Evolutionary conservation across 192 early-diverging fungal species (phyloP), one percentile per base, ranked within the genome.

Genomic region (Backusella sp.): DNA sequence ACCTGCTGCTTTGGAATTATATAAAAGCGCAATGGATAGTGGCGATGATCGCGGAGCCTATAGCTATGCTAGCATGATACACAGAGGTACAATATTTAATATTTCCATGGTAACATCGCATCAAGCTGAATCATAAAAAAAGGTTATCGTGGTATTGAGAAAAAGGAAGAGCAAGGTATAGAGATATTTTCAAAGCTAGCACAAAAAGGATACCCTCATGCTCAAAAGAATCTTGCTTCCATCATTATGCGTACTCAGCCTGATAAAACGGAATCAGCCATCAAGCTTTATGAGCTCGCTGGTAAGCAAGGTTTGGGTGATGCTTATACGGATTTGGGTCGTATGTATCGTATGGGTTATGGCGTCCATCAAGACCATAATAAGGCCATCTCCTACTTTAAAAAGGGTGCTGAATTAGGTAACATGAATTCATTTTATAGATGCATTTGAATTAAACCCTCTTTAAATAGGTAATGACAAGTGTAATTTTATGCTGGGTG

Each of bases 31-130:
- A 1, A 80, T 85, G 73, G 73, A 81, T 12, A 49, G 73, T 4
- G 87, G 87, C 21, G 85, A 88, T 35, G 76, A 80, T 32, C 41
- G 71, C 11, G 81, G 79, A 0, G 68, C 79, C 30, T 88, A 84
- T 71, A 83, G 82, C 66, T 88, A 86, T 37, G 85, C 79, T 17
- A 79, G 74, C 14, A 81, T 88, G 81, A 68, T 86, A 3, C 86
- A 86, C 66, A 72, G 82, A 49, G 87, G 87, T 70, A 75, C 4
- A 44, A 19, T 44, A 44, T 17, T 17, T 11, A 44, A 44, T 14
- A 44, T 4, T 9, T 14, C 12, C 14, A 19, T 44, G 15, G 42
- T 44, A 44, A 17, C 17, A 17, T 44, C 3, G 42, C 1, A 17
- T 7, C 15, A 49, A 49, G 46, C 46, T 21, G 12, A 49, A n/a